phyloP scores from a whole-genome alignment of 352 stramenopile genomes.

The Lagenidium giganteum region DNA sequence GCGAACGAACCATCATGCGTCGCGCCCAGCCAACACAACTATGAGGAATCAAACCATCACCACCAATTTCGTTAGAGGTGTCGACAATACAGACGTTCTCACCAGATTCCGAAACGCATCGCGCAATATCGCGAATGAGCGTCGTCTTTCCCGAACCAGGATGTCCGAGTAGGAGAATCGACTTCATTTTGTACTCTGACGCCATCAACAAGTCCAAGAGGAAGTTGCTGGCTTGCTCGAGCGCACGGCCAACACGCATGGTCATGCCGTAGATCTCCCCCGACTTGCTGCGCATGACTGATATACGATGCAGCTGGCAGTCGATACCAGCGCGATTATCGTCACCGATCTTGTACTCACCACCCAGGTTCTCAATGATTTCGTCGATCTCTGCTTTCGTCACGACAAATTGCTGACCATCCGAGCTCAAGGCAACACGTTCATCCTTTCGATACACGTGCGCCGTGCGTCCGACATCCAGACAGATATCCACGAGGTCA shows the following conservation, averaged over 20 bases:
- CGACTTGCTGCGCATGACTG: constrained; percentile 54
- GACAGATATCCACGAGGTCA: constrained; percentile 29
- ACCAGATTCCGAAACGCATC: constrained; percentile 45
- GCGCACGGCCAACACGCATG: constrained; percentile 68
- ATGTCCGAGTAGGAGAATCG: constrained; percentile 59
- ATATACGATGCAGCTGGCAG: constrained; percentile 75
- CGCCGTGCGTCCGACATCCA: constrained; percentile 28
- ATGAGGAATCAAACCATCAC: constrained; percentile 78
- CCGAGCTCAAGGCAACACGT: no score
- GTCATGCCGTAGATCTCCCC: constrained; percentile 61
- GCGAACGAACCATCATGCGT: constrained; percentile 78
- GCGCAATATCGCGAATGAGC: constrained; percentile 74
- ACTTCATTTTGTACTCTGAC: constrained; percentile 32
- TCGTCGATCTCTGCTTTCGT: constrained; percentile 42
- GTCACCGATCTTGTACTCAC: constrained; percentile 42
- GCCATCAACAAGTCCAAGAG: constrained; percentile 65
- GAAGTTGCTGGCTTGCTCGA: constrained; percentile 51
- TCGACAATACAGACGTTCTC: constrained; percentile 88
- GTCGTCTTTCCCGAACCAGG: constrained; percentile 82
- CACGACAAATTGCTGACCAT: constrained; percentile 24
- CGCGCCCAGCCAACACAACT: constrained; percentile 57
- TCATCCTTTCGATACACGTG: no score
- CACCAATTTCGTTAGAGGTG: constrained; percentile 88
- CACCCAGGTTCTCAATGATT: constrained; percentile 35
- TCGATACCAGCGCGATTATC: constrained; percentile 81